phyloP scores from a whole-genome alignment of 345 rosid genomes.

The Populus tremula region DNA sequence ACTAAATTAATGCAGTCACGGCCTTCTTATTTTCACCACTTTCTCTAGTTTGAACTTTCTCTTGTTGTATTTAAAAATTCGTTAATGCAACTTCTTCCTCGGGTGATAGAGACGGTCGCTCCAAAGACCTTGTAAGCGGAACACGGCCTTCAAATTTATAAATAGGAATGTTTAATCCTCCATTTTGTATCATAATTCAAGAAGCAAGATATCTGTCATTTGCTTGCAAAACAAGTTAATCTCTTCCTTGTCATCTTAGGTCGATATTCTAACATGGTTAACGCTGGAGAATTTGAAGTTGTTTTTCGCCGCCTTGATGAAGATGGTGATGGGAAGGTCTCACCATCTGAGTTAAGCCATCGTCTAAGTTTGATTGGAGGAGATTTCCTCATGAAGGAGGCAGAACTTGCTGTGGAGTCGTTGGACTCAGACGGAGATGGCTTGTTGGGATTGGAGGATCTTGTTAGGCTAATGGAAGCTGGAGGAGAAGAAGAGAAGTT shows the following conservation, averaged over 20 bases:
- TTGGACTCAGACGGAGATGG: slow-evolving; percentile 52
- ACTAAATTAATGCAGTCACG: not conserved
- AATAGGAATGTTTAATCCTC: not conserved
- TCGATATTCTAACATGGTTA: not conserved
- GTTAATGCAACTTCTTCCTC: slow-evolving; percentile 8
- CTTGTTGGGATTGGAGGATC: slow-evolving; percentile 41
- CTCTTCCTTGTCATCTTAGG: not conserved
- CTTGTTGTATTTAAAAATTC: slow-evolving; percentile 11
- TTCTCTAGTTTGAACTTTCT: not conserved
- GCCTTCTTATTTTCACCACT: not conserved
- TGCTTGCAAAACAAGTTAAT: not conserved
- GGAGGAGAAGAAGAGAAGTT: slow-evolving; percentile 47
- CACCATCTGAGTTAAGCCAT: slow-evolving; percentile 37
- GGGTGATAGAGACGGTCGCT: not conserved
- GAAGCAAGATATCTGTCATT: not conserved
- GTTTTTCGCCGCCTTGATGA: slow-evolving; percentile 37
- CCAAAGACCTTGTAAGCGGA: not conserved
- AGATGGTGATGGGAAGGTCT: slow-evolving; percentile 48
- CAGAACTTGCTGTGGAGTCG: slow-evolving; percentile 22
- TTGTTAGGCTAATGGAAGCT: slow-evolving; percentile 40
- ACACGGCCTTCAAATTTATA: not conserved
- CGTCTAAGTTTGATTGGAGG: slow-evolving; percentile 27
- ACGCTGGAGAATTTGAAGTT: slow-evolving; percentile 15
- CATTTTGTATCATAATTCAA: not conserved
- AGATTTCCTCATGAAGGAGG: slow-evolving; percentile 32